Percentiles rank a stretch among this genome's conserved stretches.
Evolutionary conservation across 2,329 filamentous ascomycete species (phyloP).

Genomic region (Hymenoscyphus salicellus): DNA sequence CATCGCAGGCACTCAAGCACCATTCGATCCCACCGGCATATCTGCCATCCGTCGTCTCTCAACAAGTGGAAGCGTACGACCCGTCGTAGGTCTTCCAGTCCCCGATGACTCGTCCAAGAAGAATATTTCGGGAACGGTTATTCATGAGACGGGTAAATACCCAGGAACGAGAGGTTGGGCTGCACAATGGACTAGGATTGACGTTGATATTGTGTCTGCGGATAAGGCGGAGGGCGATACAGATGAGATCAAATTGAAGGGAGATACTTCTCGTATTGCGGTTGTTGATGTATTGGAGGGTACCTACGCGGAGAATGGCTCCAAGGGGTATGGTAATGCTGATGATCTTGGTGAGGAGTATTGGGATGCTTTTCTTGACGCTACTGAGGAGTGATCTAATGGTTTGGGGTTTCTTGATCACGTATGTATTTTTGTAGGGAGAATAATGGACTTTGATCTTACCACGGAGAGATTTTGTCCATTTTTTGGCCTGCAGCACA

Average conservation of each 20-base stretch:
- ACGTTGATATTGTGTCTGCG: constrained; percentile 13
- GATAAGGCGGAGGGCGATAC: constrained; percentile 14
- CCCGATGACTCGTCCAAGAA: constrained; percentile 10
- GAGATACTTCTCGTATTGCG: constrained; percentile 1
- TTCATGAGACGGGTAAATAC: constrained; percentile 30
- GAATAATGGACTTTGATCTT: no score
- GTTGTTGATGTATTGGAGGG: background rate
- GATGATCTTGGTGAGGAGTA: constrained; percentile 20
- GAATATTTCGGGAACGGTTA: constrained; percentile 17
- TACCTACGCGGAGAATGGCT: background rate
- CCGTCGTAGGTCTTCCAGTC: constrained; percentile 19
- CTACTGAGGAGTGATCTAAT: constrained; percentile 17
- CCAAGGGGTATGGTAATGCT: background rate
- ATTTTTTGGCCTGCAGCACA: no score
- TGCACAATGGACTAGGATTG: constrained; percentile 22
- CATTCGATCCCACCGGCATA: constrained; percentile 25
- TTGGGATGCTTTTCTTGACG: constrained; percentile 26
- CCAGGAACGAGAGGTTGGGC: constrained; percentile 28
- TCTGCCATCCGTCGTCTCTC: constrained; percentile 22
- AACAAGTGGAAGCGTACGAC: constrained; percentile 23
- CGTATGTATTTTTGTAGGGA: no score
- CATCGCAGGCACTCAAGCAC: constrained; percentile 20
- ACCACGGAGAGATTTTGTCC: no score
- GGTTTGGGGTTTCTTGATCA: background rate
- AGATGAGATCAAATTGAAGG: constrained; percentile 17